phyloP scores from a whole-genome alignment of 208 protist species.

The Entamoeba invadens region DNA sequence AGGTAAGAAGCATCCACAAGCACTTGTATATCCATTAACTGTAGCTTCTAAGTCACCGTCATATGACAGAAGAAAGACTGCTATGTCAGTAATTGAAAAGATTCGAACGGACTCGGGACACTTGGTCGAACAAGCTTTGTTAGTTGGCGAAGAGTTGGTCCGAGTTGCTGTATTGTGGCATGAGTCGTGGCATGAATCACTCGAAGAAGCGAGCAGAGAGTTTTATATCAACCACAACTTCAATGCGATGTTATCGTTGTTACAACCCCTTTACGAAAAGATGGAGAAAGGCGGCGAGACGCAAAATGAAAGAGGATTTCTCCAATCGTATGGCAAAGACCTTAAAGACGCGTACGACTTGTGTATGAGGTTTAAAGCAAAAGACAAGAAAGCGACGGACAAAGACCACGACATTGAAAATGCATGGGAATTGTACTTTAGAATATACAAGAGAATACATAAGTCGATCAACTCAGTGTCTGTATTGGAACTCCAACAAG shows the following conservation, averaged over 20 bases:
- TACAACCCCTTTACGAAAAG: background rate
- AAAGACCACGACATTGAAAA: slow-evolving; percentile 62
- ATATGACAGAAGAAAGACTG: background rate
- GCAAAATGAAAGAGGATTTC: background rate
- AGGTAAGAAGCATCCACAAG: slow-evolving; percentile 86
- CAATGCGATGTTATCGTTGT: background rate
- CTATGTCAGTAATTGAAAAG: background rate
- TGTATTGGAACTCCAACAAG: slow-evolving; percentile 75
- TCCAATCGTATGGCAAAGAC: background rate
- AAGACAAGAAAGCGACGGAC: background rate
- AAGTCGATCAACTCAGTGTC: slow-evolving; percentile 80
- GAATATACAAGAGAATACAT: slow-evolving; percentile 71
- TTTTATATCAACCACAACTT: background rate
- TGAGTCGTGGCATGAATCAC: slow-evolving; percentile 64
- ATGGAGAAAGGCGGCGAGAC: background rate
- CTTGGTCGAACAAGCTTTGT: slow-evolving; percentile 71
- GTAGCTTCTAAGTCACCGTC: slow-evolving; percentile 60
- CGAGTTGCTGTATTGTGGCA: slow-evolving; percentile 87
- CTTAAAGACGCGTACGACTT: background rate
- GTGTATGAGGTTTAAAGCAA: background rate
- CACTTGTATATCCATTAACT: slow-evolving; percentile 92
- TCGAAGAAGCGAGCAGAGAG: background rate
- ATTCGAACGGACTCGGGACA: background rate
- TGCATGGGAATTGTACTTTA: slow-evolving; percentile 69
- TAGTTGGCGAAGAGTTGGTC: slow-evolving; percentile 88